These are phyloP conservation scores for Pseudogymnoascus sp. DNA, from an alignment of 2,329 filamentous ascomycete species.

Conservation along the genomic window DNA sequence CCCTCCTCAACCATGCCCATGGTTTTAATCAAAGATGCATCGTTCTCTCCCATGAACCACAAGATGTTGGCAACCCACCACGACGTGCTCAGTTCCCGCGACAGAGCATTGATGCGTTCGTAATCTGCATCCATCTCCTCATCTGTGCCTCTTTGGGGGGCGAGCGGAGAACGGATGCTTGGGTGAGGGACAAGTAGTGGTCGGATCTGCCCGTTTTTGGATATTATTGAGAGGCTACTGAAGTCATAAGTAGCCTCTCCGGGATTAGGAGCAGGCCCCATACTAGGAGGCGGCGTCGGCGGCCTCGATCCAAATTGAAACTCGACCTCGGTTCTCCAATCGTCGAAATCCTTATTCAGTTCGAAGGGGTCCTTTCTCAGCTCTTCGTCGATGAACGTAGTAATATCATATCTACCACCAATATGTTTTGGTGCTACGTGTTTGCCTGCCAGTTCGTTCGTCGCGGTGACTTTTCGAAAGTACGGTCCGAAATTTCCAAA, in stretches of 20 bases:
- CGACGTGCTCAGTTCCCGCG: neutral
- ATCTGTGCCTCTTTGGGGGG: neutral
- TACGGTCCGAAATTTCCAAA: neutral
- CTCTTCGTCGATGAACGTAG: neutral
- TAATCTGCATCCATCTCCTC: neutral
- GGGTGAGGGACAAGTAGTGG: slow-evolving; percentile 1
- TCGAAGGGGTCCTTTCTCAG: neutral
- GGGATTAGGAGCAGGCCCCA: neutral
- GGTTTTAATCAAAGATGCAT: neutral
- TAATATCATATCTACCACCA: neutral
- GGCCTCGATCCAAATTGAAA: neutral
- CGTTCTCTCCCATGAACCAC: neutral
- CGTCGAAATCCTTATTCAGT: neutral
- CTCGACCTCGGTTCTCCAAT: neutral
- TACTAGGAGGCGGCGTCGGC: neutral
- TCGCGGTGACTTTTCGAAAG: neutral
- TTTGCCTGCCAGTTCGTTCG: neutral
- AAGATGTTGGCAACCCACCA: neutral
- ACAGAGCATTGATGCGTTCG: neutral
- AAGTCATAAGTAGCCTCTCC: neutral
- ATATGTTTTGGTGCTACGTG: neutral
- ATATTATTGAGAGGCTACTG: neutral
- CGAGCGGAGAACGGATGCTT: neutral
- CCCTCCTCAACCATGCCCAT: neutral
- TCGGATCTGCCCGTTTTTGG: neutral